These are phyloP conservation scores for Pittosporum tobira DNA, from an alignment of 129 eudicot species.

Conservation along the genomic window DNA sequence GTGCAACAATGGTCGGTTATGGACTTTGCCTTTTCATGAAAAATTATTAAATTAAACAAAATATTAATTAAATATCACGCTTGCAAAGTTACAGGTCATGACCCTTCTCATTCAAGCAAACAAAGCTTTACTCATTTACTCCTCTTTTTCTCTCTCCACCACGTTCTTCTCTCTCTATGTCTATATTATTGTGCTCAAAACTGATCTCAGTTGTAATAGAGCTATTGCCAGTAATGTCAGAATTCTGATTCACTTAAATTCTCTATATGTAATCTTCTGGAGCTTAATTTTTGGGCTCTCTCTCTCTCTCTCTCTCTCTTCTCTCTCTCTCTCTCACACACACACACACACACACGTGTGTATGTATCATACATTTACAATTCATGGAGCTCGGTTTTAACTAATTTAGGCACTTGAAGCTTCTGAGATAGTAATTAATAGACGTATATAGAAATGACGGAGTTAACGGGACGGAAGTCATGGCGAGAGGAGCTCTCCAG, in stretches of 20 bases:
- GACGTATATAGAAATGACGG: constrained; percentile 36
- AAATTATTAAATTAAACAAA: constrained; percentile 10
- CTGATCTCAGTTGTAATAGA: too few species aligned
- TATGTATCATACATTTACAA: neutral
- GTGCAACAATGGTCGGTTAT: constrained; percentile 1
- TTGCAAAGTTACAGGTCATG: constrained; percentile 21
- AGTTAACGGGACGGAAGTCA: constrained; percentile 36
- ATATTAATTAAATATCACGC: constrained; percentile 26
- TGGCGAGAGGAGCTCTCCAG: constrained; percentile 90
- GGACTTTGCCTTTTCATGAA: neutral
- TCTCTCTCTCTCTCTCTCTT: neutral
- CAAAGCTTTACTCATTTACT: neutral
- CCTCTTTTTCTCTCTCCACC: neutral
- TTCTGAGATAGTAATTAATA: neutral
- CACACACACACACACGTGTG: neutral
- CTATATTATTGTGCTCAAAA: too few species aligned
- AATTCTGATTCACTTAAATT: too few species aligned
- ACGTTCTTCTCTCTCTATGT: neutral
- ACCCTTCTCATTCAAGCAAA: constrained; percentile 16
- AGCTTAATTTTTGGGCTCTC: neutral
- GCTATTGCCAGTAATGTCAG: too few species aligned
- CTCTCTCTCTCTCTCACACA: neutral
- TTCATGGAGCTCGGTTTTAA: neutral
- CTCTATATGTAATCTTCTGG: too few species aligned
- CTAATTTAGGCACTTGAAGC: constrained; percentile 1